Evolutionary conservation across 768 basidiomycete species (phyloP).

Genomic region (Pleurotus djamor): DNA sequence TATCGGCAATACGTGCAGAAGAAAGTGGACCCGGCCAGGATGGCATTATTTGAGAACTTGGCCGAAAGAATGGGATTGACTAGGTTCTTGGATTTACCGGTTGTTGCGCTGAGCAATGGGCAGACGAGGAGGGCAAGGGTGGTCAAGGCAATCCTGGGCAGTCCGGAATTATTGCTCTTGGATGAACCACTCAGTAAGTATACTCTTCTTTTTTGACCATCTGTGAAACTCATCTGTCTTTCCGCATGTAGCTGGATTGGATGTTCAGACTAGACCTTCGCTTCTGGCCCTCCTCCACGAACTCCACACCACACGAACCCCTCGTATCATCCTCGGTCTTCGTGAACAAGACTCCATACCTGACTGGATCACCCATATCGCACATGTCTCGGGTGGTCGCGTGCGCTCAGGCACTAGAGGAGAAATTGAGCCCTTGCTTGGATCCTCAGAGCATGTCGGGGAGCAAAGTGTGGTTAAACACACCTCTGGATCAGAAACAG

Average conservation of each 20-base stretch:
- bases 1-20: conserved; percentile 15
- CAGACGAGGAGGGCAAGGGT: conserved; percentile 89
- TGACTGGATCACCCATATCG: conserved; percentile 70
- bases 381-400: conserved; percentile 43
- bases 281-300: conserved; percentile 54
- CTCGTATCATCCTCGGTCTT: conserved; percentile 65
- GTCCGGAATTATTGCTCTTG: conserved; percentile 77
- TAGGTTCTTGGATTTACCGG: conserved; percentile 74
- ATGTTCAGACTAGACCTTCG: conserved; percentile 53
- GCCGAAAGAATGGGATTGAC: conserved; percentile 54
- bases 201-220: background rate
- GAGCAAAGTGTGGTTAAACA: background rate
- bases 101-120: conserved; percentile 86
- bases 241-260: conserved; percentile 67
- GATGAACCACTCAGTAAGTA: conserved; percentile 88
- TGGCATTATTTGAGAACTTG: conserved; percentile 47
- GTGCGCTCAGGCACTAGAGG: conserved; percentile 52
- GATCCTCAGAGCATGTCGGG: background rate
- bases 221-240: background rate
- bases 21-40: conserved; percentile 21
- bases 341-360: conserved; percentile 73
- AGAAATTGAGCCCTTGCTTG: conserved; percentile 29
- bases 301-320: conserved; percentile 44
- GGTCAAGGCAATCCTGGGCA: conserved; percentile 65
- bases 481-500: conserved; percentile 1